These are phyloP conservation scores for Cryptosporidium ubiquitum DNA, from an alignment of 169 alveolate genomes.

Conservation along the genomic window DNA sequence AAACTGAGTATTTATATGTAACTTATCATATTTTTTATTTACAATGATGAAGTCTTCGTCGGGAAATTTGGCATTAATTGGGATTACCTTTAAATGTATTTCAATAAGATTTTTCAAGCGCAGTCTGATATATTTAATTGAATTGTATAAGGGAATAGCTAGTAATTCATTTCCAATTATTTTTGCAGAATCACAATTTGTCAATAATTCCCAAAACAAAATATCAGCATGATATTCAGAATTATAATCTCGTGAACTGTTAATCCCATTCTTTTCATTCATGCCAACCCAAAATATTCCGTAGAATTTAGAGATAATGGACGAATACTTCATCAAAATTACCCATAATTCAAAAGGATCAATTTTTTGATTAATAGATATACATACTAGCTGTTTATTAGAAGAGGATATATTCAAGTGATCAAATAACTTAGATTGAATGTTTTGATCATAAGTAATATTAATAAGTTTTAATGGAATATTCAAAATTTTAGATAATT, in stretches of 20 bases:
- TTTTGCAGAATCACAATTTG: background rate
- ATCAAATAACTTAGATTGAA: background rate
- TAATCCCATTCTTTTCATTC: background rate
- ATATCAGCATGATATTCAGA: background rate
- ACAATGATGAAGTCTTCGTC: background rate
- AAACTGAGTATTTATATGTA: conserved; percentile 22
- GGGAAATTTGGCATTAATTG: background rate
- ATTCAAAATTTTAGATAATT: conserved; percentile 4
- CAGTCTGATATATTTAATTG: background rate
- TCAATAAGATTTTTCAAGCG: background rate
- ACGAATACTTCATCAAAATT: conserved; percentile 7
- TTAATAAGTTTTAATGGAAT: background rate
- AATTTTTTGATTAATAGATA: background rate
- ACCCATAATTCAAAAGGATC: conserved; percentile 67
- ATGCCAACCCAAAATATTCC: conserved; percentile 24
- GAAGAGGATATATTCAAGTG: background rate
- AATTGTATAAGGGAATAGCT: background rate
- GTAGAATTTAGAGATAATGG: background rate
- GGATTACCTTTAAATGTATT: conserved; percentile 9
- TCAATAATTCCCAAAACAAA: background rate
- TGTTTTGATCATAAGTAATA: background rate
- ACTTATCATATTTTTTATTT: background rate
- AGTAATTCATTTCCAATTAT: conserved; percentile 10
- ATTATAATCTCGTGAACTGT: background rate
- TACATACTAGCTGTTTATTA: background rate